Evolutionary conservation across 768 basidiomycete genomes (phyloP).

Genomic region (Steccherinum ochraceum): DNA sequence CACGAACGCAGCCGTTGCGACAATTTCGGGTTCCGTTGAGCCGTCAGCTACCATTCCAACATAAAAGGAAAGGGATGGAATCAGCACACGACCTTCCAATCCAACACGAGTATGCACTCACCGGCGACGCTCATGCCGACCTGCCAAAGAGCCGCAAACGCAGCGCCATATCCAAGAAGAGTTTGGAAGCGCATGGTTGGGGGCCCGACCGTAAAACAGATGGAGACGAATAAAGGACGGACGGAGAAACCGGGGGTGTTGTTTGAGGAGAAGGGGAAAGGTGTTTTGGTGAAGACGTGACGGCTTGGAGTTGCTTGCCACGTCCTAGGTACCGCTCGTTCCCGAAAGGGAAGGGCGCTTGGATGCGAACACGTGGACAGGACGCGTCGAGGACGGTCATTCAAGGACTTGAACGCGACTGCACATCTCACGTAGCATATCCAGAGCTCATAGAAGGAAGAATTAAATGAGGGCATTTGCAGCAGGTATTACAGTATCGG

Average conservation of each 20-base stretch:
- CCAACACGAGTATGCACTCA: no score
- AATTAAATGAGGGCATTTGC: no score
- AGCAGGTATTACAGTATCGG: no score
- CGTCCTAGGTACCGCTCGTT: neutral
- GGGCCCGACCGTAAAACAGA: slow-evolving; percentile 1
- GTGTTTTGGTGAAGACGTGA: neutral
- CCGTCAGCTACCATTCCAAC: slow-evolving; percentile 23
- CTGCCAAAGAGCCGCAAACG: slow-evolving; percentile 22
- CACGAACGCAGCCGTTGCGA: slow-evolving; percentile 50
- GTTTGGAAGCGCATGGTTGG: slow-evolving; percentile 28
- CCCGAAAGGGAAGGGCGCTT: neutral
- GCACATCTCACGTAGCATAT: no score
- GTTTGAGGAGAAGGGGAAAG: neutral
- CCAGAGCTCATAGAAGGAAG: no score
- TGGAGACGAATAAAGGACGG: neutral
- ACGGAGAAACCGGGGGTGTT: neutral
- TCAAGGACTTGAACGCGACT: no score
- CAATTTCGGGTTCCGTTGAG: slow-evolving; percentile 41
- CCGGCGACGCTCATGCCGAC: slow-evolving; percentile 19
- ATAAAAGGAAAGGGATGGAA: no score
- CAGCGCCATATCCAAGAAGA: slow-evolving; percentile 22
- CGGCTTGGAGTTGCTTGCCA: neutral
- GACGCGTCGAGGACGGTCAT: neutral
- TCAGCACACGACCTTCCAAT: neutral
- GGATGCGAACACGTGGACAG: neutral